A percentile compares a stretch with the other conserved stretches of the same genome.
Evolutionary conservation across 1,284 basidiomycete genomes (phyloP).

Genomic region (Sphagnurus paluster): DNA sequence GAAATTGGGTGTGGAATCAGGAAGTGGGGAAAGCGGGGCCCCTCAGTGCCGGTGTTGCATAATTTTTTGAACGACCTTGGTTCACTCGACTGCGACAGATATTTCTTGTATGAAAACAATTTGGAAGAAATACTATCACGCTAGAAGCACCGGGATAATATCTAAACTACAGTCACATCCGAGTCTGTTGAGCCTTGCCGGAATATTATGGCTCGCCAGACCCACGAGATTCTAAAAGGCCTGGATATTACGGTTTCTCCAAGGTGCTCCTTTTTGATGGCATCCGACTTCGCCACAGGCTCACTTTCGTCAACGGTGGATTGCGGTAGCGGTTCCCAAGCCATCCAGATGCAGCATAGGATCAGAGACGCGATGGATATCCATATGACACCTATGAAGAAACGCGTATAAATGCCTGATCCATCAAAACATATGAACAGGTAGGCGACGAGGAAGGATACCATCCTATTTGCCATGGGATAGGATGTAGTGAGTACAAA

Average conservation of each 20-base stretch:
- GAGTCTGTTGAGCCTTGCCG: constrained; percentile 9
- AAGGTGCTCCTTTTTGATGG: background rate
- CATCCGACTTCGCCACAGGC: background rate
- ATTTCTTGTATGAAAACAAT: no score
- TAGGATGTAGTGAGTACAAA: no score
- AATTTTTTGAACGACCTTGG: no score
- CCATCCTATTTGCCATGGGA: no score
- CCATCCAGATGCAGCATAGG: constrained; percentile 27
- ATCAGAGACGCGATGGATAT: constrained; percentile 16
- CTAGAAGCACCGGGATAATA: background rate
- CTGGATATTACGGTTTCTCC: background rate
- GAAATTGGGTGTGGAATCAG: no score
- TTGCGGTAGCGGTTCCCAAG: constrained; percentile 19
- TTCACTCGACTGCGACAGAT: no score
- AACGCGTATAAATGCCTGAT: constrained; percentile 21
- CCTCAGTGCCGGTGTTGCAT: no score
- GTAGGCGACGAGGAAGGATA: constrained; percentile 29
- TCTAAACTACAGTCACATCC: constrained; percentile 8
- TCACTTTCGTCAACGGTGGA: background rate
- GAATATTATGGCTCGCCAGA: constrained; percentile 9
- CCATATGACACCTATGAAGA: constrained; percentile 17
- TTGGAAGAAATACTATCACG: background rate
- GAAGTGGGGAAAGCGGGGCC: no score
- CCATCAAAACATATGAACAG: constrained; percentile 27
- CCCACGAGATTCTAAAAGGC: background rate